A percentile compares a stretch with the other conserved stretches of the same genome.
These are phyloP conservation scores for Zymoseptoria ardabiliae DNA, from an alignment of 2,329 filamentous ascomycete species.

Conservation along the genomic window DNA sequence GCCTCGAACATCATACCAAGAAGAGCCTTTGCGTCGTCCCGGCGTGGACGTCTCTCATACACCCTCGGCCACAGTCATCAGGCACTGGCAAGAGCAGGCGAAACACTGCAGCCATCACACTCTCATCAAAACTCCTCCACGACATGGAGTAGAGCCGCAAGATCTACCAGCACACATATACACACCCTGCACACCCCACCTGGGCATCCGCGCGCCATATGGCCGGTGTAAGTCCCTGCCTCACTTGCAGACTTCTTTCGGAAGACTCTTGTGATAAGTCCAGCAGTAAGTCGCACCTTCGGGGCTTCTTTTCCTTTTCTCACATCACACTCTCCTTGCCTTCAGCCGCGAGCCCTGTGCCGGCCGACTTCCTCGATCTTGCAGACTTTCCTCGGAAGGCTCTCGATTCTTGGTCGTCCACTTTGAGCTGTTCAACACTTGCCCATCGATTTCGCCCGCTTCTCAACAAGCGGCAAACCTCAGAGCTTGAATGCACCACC, in stretches of 20 bases:
- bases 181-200: neutral
- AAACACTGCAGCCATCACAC: neutral
- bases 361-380: neutral
- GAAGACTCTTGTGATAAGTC: neutral
- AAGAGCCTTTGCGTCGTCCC: neutral
- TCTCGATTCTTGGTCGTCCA: neutral
- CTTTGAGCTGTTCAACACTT: neutral
- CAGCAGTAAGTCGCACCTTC: neutral
- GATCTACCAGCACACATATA: neutral
- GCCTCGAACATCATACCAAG: neutral
- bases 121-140: neutral
- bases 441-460: neutral
- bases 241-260: neutral
- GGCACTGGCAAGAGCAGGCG: neutral
- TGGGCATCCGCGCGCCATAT: neutral
- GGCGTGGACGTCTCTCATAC: neutral
- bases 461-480: neutral
- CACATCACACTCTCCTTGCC: neutral
- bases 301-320: neutral
- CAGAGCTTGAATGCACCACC: neutral
- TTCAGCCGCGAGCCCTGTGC: neutral
- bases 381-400: neutral
- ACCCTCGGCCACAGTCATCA: neutral
- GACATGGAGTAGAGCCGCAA: too few relatives aligned
- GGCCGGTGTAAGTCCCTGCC: neutral